These are phyloP conservation scores for Mycena belliarum DNA, from an alignment of 768 basidiomycete genomes.

Conservation along the genomic window DNA sequence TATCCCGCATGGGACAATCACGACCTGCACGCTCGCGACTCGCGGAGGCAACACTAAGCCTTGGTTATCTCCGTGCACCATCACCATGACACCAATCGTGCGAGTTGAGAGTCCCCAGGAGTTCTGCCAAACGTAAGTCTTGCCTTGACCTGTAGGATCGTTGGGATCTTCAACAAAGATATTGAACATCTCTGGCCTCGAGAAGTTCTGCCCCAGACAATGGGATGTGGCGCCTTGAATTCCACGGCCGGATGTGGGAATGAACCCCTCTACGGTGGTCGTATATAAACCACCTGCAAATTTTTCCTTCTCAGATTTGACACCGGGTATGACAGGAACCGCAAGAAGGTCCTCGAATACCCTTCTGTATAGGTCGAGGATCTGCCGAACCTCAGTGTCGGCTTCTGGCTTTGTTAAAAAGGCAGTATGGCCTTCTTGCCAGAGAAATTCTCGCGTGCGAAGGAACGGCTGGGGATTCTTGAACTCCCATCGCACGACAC, in stretches of 20 bases:
- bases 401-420: conserved; percentile 88
- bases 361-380: conserved; percentile 92
- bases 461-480: conserved; percentile 99
- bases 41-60: conserved; percentile 96
- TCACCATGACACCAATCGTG: conserved; percentile 97
- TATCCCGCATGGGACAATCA: conserved; percentile 92
- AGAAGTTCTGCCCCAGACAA: conserved; percentile 98
- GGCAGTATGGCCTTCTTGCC: conserved; percentile 99
- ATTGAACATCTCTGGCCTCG: conserved; percentile 94
- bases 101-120: conserved; percentile 98
- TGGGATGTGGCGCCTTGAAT: conserved; percentile 99
- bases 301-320: conserved; percentile 99
- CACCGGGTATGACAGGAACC: conserved; percentile 93
- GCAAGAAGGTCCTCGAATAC: conserved; percentile 97
- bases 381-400: conserved; percentile 87
- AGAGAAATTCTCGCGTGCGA: conserved; percentile 98
- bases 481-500: conserved; percentile 99
- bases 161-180: conserved; percentile 95
- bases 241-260: conserved; percentile 94
- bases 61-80: conserved; percentile 98
- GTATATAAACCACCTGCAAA: conserved; percentile 98
- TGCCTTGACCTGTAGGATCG: conserved; percentile 63
- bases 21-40: conserved; percentile 89
- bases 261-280: conserved; percentile 97
- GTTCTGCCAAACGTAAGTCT: conserved; percentile 94